Conservation (phyloP, 2,329 filamentous ascomycete species). For the Pseudogymnoascus sp. region DNA sequence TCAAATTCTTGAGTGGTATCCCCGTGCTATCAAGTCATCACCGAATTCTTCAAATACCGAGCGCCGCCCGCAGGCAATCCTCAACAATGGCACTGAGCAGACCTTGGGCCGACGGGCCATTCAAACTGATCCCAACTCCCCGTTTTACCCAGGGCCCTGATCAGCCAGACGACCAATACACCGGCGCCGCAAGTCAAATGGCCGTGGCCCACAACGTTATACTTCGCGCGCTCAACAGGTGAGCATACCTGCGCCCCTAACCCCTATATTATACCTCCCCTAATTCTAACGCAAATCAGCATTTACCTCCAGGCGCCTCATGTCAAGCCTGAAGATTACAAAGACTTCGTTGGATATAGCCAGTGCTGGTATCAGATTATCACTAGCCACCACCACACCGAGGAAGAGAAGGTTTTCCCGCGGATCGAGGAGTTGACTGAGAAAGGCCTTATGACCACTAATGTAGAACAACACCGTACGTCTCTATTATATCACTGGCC, state of each 20-base stretch:
- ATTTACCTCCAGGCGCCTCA: conserved; percentile 8
- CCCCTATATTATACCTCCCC: background rate
- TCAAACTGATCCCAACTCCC: conserved; percentile 19
- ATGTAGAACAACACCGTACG: background rate
- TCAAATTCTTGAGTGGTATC: background rate
- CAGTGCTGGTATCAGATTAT: conserved; percentile 4
- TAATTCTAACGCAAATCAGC: background rate
- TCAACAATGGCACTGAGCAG: background rate
- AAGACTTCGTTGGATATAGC: background rate
- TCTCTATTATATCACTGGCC: background rate
- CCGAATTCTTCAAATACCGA: no score
- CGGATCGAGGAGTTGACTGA: conserved; percentile 7
- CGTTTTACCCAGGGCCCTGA: conserved; percentile 13
- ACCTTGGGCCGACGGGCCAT: conserved; percentile 10
- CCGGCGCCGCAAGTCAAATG: conserved; percentile 13
- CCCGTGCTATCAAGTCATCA: background rate
- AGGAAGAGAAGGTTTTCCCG: background rate
- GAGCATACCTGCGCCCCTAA: background rate
- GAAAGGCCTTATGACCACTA: background rate
- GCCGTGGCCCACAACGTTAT: conserved; percentile 8
- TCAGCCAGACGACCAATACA: conserved; percentile 10
- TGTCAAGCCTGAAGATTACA: conserved; percentile 4
- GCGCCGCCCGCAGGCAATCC: no score
- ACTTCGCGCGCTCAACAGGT: conserved; percentile 8
- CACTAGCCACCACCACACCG: background rate